Conservation (phyloP, 306 rosid genomes). For the Lathyrus oleraceus region DNA sequence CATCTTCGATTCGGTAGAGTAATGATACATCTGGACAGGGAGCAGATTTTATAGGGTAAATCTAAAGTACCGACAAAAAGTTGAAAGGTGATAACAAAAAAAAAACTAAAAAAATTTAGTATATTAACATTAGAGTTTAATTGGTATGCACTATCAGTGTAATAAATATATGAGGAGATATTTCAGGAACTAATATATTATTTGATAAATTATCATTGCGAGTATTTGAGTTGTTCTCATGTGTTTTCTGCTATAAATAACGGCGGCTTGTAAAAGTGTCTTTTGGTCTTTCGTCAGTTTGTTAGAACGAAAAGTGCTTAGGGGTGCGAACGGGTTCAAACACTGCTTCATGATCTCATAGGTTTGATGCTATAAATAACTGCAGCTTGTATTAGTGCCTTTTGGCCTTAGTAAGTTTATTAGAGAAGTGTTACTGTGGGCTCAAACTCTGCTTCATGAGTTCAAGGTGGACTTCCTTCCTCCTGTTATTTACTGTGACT, state of each 20-base stretch:
- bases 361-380: not conserved
- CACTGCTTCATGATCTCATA: not conserved
- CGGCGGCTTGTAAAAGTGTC: not conserved
- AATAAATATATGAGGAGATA: not conserved
- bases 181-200: not conserved
- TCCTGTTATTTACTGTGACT: no score
- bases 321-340: no score
- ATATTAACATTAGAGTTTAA: constrained; percentile 5
- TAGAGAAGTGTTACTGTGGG: no score
- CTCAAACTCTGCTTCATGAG: not conserved
- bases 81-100: constrained; percentile 3
- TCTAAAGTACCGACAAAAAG: constrained; percentile 20
- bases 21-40: constrained; percentile 53
- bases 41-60: constrained; percentile 32
- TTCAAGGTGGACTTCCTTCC: not conserved
- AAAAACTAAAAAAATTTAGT: not conserved
- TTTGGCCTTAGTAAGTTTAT: not conserved
- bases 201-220: not conserved
- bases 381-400: not conserved
- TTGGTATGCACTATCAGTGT: not conserved
- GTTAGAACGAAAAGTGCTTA: no score
- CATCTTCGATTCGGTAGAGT: constrained; percentile 49
- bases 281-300: not conserved
- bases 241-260: not conserved
- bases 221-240: not conserved